A percentile compares a stretch with the other conserved stretches of the same genome.
phyloP scores from a whole-genome alignment of 1,139 yeast genomes.

The Zygotorulaspora mrakii region DNA sequence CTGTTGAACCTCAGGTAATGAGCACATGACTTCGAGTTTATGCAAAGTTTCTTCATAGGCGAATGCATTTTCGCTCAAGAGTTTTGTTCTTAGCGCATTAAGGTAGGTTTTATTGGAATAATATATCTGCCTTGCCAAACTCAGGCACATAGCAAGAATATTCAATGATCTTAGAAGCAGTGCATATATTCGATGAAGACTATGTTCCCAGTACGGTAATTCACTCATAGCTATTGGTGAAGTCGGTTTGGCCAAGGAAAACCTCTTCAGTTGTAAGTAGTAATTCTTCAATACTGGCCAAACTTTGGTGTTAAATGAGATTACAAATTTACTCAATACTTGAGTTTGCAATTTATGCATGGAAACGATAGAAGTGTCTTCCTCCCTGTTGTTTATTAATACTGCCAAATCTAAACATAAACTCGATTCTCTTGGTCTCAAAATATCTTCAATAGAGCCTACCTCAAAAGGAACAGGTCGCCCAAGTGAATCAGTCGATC shows the following conservation, averaged over 20 bases:
- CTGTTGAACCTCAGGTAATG: constrained; percentile 6
- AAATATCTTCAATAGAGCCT: constrained; percentile 35
- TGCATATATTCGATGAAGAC: constrained; percentile 50
- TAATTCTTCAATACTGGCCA: constrained; percentile 24
- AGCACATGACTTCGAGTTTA: constrained; percentile 18
- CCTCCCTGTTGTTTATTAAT: constrained; percentile 26
- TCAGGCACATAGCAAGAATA: constrained; percentile 21
- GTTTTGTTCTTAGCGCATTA: constrained; percentile 19
- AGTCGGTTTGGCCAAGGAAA: constrained; percentile 15
- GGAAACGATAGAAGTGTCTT: constrained; percentile 29
- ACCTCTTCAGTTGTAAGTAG: constrained; percentile 26
- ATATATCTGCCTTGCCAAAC: constrained; percentile 28
- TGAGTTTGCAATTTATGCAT: constrained; percentile 31
- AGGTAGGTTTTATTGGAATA: constrained; percentile 27
- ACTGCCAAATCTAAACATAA: constrained; percentile 36
- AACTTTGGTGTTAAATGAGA: constrained; percentile 23
- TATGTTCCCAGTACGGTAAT: constrained; percentile 40
- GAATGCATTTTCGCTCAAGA: constrained; percentile 26
- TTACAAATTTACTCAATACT: constrained; percentile 27
- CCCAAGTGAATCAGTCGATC: constrained; percentile 33
- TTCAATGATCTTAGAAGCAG: constrained; percentile 24
- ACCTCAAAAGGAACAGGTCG: constrained; percentile 32
- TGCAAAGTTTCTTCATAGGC: constrained; percentile 25
- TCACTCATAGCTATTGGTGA: constrained; percentile 13
- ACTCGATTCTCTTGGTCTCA: constrained; percentile 38